Base-by-base conservation (phyloP, 225 moss, liverwort and hornwort genomes). In the Climacium dendroides region DNA sequence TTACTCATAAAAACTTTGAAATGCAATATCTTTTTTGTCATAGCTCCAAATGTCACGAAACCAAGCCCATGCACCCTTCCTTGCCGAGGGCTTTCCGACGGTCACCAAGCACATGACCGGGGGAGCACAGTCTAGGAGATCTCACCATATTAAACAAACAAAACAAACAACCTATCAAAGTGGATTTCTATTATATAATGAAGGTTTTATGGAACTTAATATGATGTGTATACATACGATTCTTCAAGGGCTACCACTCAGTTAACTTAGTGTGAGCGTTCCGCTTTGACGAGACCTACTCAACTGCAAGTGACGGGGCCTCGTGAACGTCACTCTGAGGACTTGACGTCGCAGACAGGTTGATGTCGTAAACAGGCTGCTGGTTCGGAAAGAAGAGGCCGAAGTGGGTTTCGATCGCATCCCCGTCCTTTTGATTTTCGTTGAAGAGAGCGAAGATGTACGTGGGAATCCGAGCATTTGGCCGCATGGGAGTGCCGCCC, bases 401-500 rank as follows among this genome's bases (percentile, higher is more conserved):
- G 82, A 92, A 96, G 61, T 96, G 89, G 6, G 41, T 78, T 78
- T 96, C 95, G 3, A 83, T 92, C 16, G 85, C 14, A 7, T 90
- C 88, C 22, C 95, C 95, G 7, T 50, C 24, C 58, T 83, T 83
- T 2, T 15, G 4, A 2, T 83, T 59, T 43, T 83, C 83, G 32
- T 83, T 58, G 89, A 95, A 7, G 0, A 83, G 45, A 23, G 83
- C 71, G 45, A 83, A 72, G 23, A 83, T 83, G 58, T 16, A 58
- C 5, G 93, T 93, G 17, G 89, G 92, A 19, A 92, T 78, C 6
- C 83, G 60, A 10, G 28, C 88, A 5, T 69, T 54, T 7, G 95
- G 95, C 30, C 79, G 89, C 58, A 90, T n/a, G 28, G 95, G 96
- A 45, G 96, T 96, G 41, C 95, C 96, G 6, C 83, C 81, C 1